A percentile compares a stretch with the other conserved stretches of the same genome.
Conservation (phyloP, 306 rosid species). For the Gynostemma pentaphyllum region DNA sequence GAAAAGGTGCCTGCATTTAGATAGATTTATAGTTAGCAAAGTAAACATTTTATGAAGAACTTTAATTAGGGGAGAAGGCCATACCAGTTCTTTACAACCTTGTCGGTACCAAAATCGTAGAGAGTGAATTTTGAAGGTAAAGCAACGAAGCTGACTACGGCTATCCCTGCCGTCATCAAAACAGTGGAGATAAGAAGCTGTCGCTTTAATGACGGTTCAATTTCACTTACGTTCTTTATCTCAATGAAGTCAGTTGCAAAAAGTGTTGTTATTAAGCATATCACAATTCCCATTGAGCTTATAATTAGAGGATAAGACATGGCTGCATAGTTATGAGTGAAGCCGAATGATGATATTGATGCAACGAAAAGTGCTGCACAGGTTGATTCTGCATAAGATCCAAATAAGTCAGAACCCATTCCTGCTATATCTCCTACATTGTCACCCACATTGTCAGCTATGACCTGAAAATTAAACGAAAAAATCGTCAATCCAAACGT, state of each 20-base stretch:
- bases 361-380: slow-evolving; percentile 74
- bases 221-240: slow-evolving; percentile 33
- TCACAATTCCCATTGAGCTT: slow-evolving; percentile 60
- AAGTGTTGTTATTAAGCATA: slow-evolving; percentile 54
- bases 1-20: slow-evolving; percentile 53
- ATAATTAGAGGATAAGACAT: slow-evolving; percentile 64
- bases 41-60: too few relatives aligned
- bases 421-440: slow-evolving; percentile 73
- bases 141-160: slow-evolving; percentile 38
- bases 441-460: slow-evolving; percentile 71
- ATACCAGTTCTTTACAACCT: slow-evolving; percentile 58
- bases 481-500: not conserved
- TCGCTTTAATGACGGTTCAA: slow-evolving; percentile 50
- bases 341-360: slow-evolving; percentile 59
- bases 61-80: not conserved
- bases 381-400: slow-evolving; percentile 62
- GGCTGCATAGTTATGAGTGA: slow-evolving; percentile 42
- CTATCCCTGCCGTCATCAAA: slow-evolving; percentile 53
- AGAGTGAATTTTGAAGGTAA: slow-evolving; percentile 64
- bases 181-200: slow-evolving; percentile 52
- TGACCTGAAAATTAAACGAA: slow-evolving; percentile 34
- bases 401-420: slow-evolving; percentile 67
- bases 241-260: slow-evolving; percentile 50
- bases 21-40: slow-evolving; percentile 8
- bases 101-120: slow-evolving; percentile 35